Evolutionary conservation across 129 eudicot species (phyloP).

Genomic region (Flaveria robusta): DNA sequence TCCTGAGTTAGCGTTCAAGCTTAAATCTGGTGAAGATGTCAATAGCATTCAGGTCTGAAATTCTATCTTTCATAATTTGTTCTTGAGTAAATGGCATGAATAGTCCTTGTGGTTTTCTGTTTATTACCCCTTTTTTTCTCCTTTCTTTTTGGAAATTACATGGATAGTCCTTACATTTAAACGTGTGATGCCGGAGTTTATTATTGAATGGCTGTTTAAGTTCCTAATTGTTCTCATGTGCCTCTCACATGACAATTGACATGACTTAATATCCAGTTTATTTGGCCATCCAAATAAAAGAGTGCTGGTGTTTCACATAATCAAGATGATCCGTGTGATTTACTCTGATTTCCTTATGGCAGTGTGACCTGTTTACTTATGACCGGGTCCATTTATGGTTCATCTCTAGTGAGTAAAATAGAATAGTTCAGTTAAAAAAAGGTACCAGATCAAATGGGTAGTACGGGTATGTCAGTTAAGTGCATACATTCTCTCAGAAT

Average conservation of each 20-base stretch:
- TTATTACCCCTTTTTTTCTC: background rate
- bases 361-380: background rate
- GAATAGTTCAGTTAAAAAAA: background rate
- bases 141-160: background rate
- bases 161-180: background rate
- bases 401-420: background rate
- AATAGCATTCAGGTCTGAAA: conserved; percentile 62
- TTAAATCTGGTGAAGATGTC: conserved; percentile 61
- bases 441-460: background rate
- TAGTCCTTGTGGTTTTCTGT: background rate
- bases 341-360: background rate
- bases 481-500: background rate
- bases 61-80: background rate
- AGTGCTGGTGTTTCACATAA: background rate
- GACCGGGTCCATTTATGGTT: background rate
- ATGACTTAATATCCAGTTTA: background rate
- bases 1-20: conserved; percentile 82
- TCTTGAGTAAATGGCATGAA: background rate
- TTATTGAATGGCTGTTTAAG: background rate
- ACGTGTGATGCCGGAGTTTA: background rate
- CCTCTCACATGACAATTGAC: background rate
- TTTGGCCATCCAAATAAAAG: background rate
- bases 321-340: background rate
- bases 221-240: background rate
- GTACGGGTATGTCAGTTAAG: background rate